Percentiles rank a stretch among this genome's conserved stretches.
phyloP scores from a whole-genome alignment of 331 rosid species.

The Arachis monticola region DNA sequence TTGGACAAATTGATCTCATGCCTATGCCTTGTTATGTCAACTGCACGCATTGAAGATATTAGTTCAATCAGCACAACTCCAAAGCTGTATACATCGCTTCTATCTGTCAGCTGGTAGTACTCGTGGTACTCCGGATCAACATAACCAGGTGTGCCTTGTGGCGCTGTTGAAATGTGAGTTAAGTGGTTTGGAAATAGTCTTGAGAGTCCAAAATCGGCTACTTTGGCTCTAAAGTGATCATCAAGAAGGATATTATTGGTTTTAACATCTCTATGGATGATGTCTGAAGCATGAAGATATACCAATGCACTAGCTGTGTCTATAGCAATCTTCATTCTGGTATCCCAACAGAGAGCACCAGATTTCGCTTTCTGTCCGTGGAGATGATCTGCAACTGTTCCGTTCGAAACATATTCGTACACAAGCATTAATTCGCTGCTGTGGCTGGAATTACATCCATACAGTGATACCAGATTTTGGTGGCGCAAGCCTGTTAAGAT shows the following conservation, averaged over 20 bases:
- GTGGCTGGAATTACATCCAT: slow-evolving; percentile 45
- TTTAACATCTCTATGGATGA: slow-evolving; percentile 53
- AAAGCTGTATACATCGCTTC: slow-evolving; percentile 50
- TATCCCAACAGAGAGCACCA: slow-evolving; percentile 38
- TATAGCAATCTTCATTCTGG: slow-evolving; percentile 45
- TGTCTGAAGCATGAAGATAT: slow-evolving; percentile 46
- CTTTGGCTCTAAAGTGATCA: slow-evolving; percentile 44
- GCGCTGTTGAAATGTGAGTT: slow-evolving; percentile 48
- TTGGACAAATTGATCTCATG: slow-evolving; percentile 47
- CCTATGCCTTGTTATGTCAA: slow-evolving; percentile 39
- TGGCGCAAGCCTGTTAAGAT: slow-evolving; percentile 53
- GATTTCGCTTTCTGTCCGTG: slow-evolving; percentile 36
- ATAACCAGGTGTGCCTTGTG: slow-evolving; percentile 51
- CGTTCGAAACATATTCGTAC: slow-evolving; percentile 47
- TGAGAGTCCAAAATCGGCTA: slow-evolving; percentile 53
- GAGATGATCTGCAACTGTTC: slow-evolving; percentile 50
- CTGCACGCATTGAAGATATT: slow-evolving; percentile 46
- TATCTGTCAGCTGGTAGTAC: slow-evolving; percentile 46
- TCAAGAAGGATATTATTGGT: slow-evolving; percentile 46
- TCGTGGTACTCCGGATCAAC: slow-evolving; percentile 48
- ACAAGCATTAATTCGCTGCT: slow-evolving; percentile 42
- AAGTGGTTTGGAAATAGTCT: slow-evolving; percentile 39
- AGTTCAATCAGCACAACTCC: slow-evolving; percentile 52
- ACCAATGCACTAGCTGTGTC: slow-evolving; percentile 50
- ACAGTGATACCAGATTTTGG: slow-evolving; percentile 54